phyloP scores from a whole-genome alignment of 2,329 filamentous ascomycete genomes.

The Fusarium musae region DNA sequence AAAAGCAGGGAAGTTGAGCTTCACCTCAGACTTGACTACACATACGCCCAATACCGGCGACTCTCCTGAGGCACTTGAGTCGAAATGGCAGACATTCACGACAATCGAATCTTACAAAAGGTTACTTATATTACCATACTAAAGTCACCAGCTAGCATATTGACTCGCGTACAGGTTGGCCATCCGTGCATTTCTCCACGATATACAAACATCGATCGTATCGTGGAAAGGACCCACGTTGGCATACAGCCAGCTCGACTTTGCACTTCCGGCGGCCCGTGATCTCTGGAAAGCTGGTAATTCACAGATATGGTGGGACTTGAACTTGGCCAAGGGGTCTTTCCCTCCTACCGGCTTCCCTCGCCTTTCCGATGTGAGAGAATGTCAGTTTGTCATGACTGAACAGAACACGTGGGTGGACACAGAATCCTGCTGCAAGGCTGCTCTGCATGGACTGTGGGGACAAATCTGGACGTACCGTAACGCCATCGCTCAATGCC shows the following conservation, averaged over 20 bases:
- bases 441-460: constrained; percentile 39
- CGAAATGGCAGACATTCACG: constrained; percentile 38
- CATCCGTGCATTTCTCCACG: constrained; percentile 40
- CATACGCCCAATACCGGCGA: constrained; percentile 27
- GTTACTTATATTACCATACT: constrained; percentile 5
- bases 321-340: constrained; percentile 25
- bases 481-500: constrained; percentile 28
- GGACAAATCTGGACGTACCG: constrained; percentile 42
- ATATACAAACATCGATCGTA: constrained; percentile 39
- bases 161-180: constrained; percentile 33
- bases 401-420: constrained; percentile 35
- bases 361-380: constrained; percentile 34
- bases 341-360: constrained; percentile 16
- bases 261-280: constrained; percentile 33
- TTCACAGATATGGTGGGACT: constrained; percentile 36
- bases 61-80: constrained; percentile 30
- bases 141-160: neutral
- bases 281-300: constrained; percentile 38
- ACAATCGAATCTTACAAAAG: constrained; percentile 40
- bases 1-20: constrained; percentile 32
- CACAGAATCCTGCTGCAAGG: constrained; percentile 31
- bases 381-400: constrained; percentile 26
- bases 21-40: constrained; percentile 30
- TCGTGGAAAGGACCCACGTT: constrained; percentile 36
- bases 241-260: constrained; percentile 39